Evolutionary conservation across 805 yeast genomes (phyloP).

Genomic region (Hanseniaspora nectarophila): DNA sequence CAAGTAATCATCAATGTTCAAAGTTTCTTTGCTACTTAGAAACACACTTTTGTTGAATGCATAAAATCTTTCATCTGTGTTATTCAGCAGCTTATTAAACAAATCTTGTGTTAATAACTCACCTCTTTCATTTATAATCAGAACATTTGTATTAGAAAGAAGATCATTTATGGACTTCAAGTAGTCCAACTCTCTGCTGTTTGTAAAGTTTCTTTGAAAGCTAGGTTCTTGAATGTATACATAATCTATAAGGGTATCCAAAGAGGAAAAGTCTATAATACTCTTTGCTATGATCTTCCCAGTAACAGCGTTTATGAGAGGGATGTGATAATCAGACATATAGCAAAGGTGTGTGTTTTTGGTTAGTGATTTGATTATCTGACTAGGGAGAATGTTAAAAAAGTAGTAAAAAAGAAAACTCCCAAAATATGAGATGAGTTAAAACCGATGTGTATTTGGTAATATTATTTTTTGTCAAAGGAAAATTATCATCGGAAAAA

Average conservation of each 20-base stretch:
- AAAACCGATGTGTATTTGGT: too few species aligned
- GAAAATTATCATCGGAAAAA: too few species aligned
- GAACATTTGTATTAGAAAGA: neutral
- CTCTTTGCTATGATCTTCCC: neutral
- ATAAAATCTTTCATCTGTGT: neutral
- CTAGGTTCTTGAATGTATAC: neutral
- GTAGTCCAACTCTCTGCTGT: neutral
- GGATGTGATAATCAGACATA: neutral
- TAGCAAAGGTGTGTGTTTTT: too few species aligned
- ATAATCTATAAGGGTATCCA: neutral
- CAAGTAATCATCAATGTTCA: neutral
- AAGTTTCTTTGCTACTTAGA: neutral
- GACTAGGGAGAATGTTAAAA: too few species aligned
- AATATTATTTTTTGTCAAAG: too few species aligned
- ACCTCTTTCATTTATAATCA: neutral
- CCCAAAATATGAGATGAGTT: too few species aligned
- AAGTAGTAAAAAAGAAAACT: too few species aligned
- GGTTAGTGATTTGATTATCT: too few species aligned
- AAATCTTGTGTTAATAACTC: neutral
- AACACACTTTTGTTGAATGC: neutral
- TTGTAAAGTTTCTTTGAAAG: neutral
- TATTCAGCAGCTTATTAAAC: neutral
- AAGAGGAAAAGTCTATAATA: neutral
- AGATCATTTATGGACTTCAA: neutral
- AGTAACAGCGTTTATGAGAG: neutral